Percentiles rank a stretch among this genome's conserved stretches.
Evolutionary conservation across 805 yeast genomes (phyloP).

Genomic region (Candida quercuum): DNA sequence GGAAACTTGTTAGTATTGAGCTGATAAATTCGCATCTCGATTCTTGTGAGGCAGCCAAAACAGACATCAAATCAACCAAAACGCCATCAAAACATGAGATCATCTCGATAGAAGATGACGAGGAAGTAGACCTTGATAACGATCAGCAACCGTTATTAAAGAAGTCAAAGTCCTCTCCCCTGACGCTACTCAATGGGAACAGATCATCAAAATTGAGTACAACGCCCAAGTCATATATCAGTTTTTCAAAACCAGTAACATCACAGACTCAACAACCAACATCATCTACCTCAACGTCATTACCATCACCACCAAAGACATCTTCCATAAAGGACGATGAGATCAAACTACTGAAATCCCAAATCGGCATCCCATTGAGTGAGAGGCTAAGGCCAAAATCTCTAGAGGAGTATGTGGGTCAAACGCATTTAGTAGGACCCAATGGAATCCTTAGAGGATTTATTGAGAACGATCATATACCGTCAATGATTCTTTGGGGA

Average conservation of each 20-base stretch:
- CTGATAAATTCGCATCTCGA: constrained; percentile 22
- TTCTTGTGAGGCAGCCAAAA: constrained; percentile 14
- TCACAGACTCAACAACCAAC: not conserved
- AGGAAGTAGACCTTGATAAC: not conserved
- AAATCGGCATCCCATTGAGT: constrained; percentile 45
- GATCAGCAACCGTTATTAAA: constrained; percentile 1
- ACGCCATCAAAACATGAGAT: not conserved
- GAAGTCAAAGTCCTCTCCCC: not conserved
- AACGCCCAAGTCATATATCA: not conserved
- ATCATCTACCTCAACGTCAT: not conserved
- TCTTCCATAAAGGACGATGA: constrained; percentile 8
- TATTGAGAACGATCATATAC: constrained; percentile 55
- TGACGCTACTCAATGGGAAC: not conserved
- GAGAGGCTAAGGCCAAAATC: constrained; percentile 77
- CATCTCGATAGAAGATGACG: not conserved
- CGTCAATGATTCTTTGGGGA: constrained; percentile 90
- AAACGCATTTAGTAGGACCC: constrained; percentile 64
- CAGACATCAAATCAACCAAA: not conserved
- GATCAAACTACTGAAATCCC: constrained; percentile 11
- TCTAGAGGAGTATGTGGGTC: constrained; percentile 77
- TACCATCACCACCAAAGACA: constrained; percentile 1
- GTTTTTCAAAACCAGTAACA: too few relatives aligned
- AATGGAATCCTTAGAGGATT: constrained; percentile 64
- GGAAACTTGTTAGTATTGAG: constrained; percentile 9
- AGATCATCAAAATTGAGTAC: too few relatives aligned